phyloP scores from a whole-genome alignment of 192 early-diverging fungal genomes.

The Gaertneriomyces semiglobifer region DNA sequence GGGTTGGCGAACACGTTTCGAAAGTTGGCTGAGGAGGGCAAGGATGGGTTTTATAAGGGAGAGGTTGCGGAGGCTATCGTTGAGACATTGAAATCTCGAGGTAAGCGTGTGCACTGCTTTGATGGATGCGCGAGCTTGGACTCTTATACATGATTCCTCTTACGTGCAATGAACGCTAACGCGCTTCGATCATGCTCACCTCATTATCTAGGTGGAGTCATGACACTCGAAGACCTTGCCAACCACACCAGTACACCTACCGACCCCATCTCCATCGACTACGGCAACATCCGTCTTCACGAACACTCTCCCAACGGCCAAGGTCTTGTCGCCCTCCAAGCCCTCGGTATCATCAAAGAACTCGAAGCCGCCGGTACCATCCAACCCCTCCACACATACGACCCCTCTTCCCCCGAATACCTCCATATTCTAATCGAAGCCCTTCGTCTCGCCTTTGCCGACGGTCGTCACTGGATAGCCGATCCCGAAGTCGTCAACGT shows the following conservation, averaged over 20 bases:
- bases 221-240: conserved; percentile 65
- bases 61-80: conserved; percentile 65
- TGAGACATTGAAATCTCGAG: conserved; percentile 9
- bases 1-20: conserved; percentile 55
- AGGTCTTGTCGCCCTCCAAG: conserved; percentile 57
- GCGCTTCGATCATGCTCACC: neutral
- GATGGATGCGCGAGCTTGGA: neutral
- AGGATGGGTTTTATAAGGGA: conserved; percentile 67
- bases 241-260: conserved; percentile 49
- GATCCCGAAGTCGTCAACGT: conserved; percentile 58
- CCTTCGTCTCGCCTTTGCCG: conserved; percentile 74
- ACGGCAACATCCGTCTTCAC: conserved; percentile 54
- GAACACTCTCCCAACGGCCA: conserved; percentile 78
- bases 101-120: neutral
- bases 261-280: conserved; percentile 62
- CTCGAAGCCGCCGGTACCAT: conserved; percentile 44
- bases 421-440: conserved; percentile 67
- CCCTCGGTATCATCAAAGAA: conserved; percentile 61
- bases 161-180: too few species aligned
- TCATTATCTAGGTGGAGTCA: conserved; percentile 48
- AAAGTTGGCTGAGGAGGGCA: conserved; percentile 57
- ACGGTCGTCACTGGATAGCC: conserved; percentile 60
- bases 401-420: conserved; percentile 48
- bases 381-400: conserved; percentile 37
- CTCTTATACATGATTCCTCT: neutral